Evolutionary conservation across 495 filamentous ascomycete genomes (phyloP).

Genomic region (Emericellopsis terricola): DNA sequence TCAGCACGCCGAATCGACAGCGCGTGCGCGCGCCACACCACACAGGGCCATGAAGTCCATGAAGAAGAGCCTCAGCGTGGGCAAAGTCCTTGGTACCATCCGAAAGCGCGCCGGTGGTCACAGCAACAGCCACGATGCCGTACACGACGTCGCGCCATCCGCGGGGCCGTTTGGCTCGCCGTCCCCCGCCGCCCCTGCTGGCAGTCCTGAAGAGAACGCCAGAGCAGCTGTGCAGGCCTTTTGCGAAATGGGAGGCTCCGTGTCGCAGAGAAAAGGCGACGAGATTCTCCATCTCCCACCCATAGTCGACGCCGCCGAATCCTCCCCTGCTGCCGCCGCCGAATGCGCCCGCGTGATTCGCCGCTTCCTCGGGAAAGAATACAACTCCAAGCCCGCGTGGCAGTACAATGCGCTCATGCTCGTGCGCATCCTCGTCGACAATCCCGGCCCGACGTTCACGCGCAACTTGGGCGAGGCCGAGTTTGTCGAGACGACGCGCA

Average conservation of each 20-base stretch:
- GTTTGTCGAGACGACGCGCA: conserved; percentile 59
- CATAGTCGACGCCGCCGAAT: conserved; percentile 91
- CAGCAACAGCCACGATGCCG: not conserved
- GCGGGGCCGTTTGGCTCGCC: no score
- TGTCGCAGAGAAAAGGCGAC: no score
- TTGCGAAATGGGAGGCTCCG: no score
- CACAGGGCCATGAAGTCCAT: conserved; percentile 6
- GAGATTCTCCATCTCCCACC: conserved; percentile 86
- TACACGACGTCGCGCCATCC: no score
- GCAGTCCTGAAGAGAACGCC: not conserved
- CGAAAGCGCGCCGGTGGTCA: no score
- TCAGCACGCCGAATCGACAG: no score
- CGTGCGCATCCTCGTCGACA: conserved; percentile 77
- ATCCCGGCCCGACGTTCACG: conserved; percentile 80
- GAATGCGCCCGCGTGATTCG: conserved; percentile 61
- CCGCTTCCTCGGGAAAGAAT: conserved; percentile 59
- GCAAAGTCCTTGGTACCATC: conserved; percentile 35
- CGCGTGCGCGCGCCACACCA: no score
- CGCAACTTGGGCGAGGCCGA: conserved; percentile 68
- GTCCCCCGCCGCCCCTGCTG: not conserved
- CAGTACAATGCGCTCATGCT: conserved; percentile 98
- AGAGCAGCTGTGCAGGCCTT: conserved; percentile 1
- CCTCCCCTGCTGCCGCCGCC: conserved; percentile 65
- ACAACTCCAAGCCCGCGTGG: conserved; percentile 36
- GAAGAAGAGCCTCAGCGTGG: conserved; percentile 34